Evolutionary conservation across 148 eudicot genomes (phyloP).

Genomic region (Rhododendron griersonianum): DNA sequence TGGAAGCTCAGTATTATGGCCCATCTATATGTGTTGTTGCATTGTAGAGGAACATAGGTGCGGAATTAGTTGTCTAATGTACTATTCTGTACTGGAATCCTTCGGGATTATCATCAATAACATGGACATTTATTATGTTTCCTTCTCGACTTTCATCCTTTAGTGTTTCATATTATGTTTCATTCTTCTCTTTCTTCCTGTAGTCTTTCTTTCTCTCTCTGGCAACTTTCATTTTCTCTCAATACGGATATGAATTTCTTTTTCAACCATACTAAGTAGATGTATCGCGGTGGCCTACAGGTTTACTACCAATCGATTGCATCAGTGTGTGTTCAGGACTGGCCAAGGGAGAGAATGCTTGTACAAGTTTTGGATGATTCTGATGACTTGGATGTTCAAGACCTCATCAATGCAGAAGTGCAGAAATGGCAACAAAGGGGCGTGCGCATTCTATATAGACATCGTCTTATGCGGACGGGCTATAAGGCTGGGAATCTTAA

Average conservation of each 20-base stretch:
- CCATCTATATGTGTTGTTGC: neutral
- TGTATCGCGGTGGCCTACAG: conserved; percentile 30
- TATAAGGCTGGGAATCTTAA: conserved; percentile 95
- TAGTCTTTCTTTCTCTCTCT: neutral
- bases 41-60: neutral
- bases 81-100: neutral
- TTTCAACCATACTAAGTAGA: conserved; percentile 15
- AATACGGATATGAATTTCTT: conserved; percentile 2
- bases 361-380: conserved; percentile 91
- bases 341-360: conserved; percentile 96
- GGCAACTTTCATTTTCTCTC: neutral
- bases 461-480: conserved; percentile 88
- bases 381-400: conserved; percentile 61
- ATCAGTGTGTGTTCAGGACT: conserved; percentile 76
- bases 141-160: too few relatives aligned
- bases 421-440: conserved; percentile 91
- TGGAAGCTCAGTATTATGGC: neutral
- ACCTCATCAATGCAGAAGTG: conserved; percentile 77
- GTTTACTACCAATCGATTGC: conserved; percentile 90
- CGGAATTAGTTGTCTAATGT: neutral
- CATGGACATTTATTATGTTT: neutral
- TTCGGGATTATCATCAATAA: neutral
- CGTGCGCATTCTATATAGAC: conserved; percentile 73
- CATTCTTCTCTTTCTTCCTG: neutral
- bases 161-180: neutral